Evolutionary conservation across 2,329 filamentous ascomycete genomes (phyloP).

Genomic region (Cladophialophora immunda): DNA sequence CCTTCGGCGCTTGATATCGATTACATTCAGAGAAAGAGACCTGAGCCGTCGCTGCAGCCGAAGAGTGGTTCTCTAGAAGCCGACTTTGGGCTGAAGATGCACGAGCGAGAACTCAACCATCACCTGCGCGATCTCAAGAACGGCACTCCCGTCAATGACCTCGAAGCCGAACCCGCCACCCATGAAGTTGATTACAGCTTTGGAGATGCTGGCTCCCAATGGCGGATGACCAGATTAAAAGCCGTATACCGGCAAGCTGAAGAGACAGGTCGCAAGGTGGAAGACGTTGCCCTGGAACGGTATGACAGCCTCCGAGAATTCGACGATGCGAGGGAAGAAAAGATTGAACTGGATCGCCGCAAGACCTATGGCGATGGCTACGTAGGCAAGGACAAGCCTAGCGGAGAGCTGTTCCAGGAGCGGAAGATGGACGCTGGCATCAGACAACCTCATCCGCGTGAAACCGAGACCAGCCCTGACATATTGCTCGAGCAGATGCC

Average conservation of each 20-base stretch:
- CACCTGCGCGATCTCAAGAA: conserved; percentile 68
- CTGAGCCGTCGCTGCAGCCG: conserved; percentile 53
- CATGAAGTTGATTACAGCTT: conserved; percentile 81
- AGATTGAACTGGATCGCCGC: conserved; percentile 85
- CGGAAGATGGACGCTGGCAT: conserved; percentile 69
- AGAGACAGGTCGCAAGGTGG: conserved; percentile 74
- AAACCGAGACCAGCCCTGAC: conserved; percentile 43
- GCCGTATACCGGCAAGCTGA: conserved; percentile 83
- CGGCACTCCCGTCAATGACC: conserved; percentile 63
- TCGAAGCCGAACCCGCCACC: conserved; percentile 56
- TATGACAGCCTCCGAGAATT: conserved; percentile 85
- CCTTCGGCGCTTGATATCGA: conserved; percentile 84
- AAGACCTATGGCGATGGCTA: conserved; percentile 86
- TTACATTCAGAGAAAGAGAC: conserved; percentile 68
- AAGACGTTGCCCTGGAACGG: conserved; percentile 82
- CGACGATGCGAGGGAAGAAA: conserved; percentile 91
- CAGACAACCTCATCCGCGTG: conserved; percentile 43
- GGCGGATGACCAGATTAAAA: conserved; percentile 95
- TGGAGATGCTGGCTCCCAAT: conserved; percentile 87
- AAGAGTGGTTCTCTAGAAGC: conserved; percentile 56
- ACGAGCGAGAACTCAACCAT: conserved; percentile 81
- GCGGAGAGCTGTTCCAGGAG: conserved; percentile 84
- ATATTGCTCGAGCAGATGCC: conserved; percentile 47
- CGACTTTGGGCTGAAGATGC: conserved; percentile 75
- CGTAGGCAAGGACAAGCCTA: conserved; percentile 83